Evolutionary conservation across 2,329 filamentous ascomycete species (phyloP).

Genomic region (Blastomyces emzantsi): DNA sequence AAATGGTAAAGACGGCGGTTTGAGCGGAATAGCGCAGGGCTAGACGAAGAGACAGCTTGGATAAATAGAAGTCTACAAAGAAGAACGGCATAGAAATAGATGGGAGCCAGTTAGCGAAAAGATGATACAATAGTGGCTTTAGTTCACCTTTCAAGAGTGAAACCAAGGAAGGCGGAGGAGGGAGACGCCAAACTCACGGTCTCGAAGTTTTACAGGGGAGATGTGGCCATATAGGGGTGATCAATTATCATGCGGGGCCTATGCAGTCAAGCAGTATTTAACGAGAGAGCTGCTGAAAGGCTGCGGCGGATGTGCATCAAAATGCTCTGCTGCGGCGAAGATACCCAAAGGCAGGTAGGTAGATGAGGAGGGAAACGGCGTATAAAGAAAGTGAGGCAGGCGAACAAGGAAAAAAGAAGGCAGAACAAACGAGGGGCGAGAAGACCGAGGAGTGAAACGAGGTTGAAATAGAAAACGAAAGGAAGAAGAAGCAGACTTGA

Average conservation of each 20-base stretch:
- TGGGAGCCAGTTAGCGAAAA: background rate
- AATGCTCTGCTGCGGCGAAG: background rate
- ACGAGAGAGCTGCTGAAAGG: background rate
- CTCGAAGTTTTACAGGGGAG: background rate
- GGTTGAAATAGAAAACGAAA: background rate
- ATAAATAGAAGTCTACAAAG: background rate
- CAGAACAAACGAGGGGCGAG: background rate
- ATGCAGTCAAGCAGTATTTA: background rate
- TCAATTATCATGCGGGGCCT: background rate
- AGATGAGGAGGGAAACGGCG: background rate
- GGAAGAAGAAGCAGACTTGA: background rate
- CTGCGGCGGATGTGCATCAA: background rate
- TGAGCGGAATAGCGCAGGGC: background rate
- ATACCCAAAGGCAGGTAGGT: no score
- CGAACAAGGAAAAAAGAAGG: background rate
- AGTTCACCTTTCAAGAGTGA: background rate
- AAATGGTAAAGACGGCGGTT: slow-evolving; percentile 3
- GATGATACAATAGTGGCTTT: background rate
- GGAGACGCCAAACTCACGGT: background rate
- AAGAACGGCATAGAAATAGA: background rate
- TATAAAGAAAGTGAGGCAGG: background rate
- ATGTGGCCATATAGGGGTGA: background rate
- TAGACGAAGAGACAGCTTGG: background rate
- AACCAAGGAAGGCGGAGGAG: background rate
- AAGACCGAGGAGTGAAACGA: background rate